phyloP scores from a whole-genome alignment of 305 asterid species.

The Fraxinus sp. region DNA sequence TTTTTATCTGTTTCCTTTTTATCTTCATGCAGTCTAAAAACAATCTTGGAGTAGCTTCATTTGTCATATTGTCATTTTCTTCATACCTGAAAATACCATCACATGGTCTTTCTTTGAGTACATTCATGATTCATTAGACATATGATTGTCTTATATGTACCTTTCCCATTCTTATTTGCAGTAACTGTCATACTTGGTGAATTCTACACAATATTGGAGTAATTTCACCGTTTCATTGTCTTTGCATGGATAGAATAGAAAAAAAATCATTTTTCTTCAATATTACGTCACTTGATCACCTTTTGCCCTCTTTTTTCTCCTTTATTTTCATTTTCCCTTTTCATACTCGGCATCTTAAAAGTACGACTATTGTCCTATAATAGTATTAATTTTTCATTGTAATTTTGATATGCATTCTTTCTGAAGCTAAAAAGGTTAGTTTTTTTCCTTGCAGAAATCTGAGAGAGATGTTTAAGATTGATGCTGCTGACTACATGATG shows the following conservation, averaged over 20 bases:
- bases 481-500: slow-evolving; percentile 98
- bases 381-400: slow-evolving; percentile 14
- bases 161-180: background rate
- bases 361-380: background rate
- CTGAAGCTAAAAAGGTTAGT: slow-evolving; percentile 20
- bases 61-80: slow-evolving; percentile 9
- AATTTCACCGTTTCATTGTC: background rate
- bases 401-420: slow-evolving; percentile 5
- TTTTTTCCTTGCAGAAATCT: slow-evolving; percentile 53
- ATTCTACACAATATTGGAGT: background rate
- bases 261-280: background rate
- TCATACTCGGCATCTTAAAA: background rate
- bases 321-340: slow-evolving; percentile 15
- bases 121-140: background rate
- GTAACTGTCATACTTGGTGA: background rate
- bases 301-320: background rate
- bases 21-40: background rate
- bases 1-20: background rate
- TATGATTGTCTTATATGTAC: background rate
- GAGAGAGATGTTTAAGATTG: slow-evolving; percentile 97
- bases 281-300: background rate
- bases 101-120: slow-evolving; percentile 2
- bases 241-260: background rate
- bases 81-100: background rate
- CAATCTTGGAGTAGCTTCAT: slow-evolving; percentile 4